Evolutionary conservation across 148 eudicot species (phyloP).

Genomic region (Chenopodium suecicum): DNA sequence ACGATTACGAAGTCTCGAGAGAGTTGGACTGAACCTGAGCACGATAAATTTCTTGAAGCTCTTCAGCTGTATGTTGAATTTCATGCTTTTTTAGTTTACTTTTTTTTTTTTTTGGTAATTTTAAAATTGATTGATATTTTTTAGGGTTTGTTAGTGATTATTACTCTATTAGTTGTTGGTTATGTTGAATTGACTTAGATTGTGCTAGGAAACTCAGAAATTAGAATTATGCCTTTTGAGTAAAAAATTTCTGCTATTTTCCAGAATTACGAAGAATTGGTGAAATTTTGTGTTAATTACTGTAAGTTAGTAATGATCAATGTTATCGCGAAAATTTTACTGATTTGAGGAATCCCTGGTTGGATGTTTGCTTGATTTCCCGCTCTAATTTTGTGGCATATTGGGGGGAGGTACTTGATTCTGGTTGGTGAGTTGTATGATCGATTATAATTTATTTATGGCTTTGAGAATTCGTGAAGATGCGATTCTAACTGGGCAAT

Average conservation of each 20-base stretch:
- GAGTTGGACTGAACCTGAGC: conserved; percentile 98
- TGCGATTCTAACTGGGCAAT: neutral
- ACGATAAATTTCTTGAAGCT: conserved; percentile 99
- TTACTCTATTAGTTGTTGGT: neutral
- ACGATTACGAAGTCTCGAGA: conserved; percentile 91
- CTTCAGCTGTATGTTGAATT: conserved; percentile 72
- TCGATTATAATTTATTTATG: too few relatives aligned
- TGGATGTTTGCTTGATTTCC: neutral
- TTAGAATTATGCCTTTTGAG: neutral
- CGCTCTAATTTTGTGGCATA: neutral
- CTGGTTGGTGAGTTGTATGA: neutral
- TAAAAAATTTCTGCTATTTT: neutral
- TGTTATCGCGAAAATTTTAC: neutral
- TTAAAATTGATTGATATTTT: neutral
- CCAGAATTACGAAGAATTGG: neutral
- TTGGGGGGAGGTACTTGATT: too few relatives aligned
- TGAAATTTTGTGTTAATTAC: neutral
- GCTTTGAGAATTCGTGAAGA: neutral
- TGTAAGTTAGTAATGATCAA: neutral
- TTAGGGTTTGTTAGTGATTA: neutral
- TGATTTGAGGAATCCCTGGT: neutral
- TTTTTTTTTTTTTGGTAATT: neutral
- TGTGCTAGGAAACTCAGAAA: neutral
- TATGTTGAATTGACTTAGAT: neutral
- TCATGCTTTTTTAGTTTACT: neutral